These are phyloP conservation scores for Trichaptum fuscoviolaceum DNA, from an alignment of 768 basidiomycete genomes.

Conservation along the genomic window DNA sequence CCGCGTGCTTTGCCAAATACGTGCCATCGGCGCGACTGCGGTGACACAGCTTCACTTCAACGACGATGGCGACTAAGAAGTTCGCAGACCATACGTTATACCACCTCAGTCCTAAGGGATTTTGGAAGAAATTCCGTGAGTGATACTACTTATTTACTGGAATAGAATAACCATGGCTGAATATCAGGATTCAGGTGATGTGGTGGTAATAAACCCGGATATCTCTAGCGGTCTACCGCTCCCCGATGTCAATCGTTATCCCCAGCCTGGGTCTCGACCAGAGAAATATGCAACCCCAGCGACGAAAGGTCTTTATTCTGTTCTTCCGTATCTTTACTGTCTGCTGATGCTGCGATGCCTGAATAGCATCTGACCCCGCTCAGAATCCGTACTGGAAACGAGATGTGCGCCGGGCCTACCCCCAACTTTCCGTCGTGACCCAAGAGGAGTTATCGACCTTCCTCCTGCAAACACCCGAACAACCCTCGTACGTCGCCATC, in stretches of 20 bases:
- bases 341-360: background rate
- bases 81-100: conserved; percentile 86
- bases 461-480: conserved; percentile 71
- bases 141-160: conserved; percentile 10
- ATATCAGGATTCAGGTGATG: conserved; percentile 55
- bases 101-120: conserved; percentile 83
- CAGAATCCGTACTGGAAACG: conserved; percentile 96
- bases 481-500: conserved; percentile 49
- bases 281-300: conserved; percentile 86
- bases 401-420: conserved; percentile 87
- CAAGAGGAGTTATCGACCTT: conserved; percentile 77
- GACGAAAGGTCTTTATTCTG: conserved; percentile 59
- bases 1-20: background rate
- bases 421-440: conserved; percentile 85
- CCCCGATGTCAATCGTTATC: conserved; percentile 65
- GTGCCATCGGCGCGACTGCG: background rate
- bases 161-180: conserved; percentile 1
- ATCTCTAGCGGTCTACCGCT: conserved; percentile 89
- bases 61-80: conserved; percentile 65
- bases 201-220: conserved; percentile 78
- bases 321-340: conserved; percentile 10
- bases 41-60: background rate
- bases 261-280: conserved; percentile 82
- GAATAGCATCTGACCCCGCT: conserved; percentile 73
- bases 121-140: conserved; percentile 96